Evolutionary conservation across 1,139 yeast species (phyloP).

Genomic region (Geotrichum siamense): DNA sequence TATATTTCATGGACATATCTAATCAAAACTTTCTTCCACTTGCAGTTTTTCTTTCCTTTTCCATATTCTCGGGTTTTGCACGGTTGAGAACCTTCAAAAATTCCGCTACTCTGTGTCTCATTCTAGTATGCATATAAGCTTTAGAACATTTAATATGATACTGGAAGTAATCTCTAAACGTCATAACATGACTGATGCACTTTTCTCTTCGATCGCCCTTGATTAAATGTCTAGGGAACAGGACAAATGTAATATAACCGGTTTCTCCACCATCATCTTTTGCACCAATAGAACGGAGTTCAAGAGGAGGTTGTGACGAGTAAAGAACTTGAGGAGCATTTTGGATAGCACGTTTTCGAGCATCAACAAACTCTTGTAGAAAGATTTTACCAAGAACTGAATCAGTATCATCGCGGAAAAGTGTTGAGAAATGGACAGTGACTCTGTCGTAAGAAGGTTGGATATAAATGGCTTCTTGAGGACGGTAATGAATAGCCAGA

Average conservation of each 20-base stretch:
- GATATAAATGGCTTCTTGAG: constrained; percentile 84
- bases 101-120: constrained; percentile 91
- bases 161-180: constrained; percentile 94
- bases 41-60: constrained; percentile 77
- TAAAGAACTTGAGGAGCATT: constrained; percentile 97
- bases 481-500: constrained; percentile 78
- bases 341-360: constrained; percentile 91
- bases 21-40: constrained; percentile 70
- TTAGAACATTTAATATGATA: constrained; percentile 97
- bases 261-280: constrained; percentile 31
- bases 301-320: constrained; percentile 92
- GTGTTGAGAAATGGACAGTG: constrained; percentile 89
- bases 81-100: constrained; percentile 92
- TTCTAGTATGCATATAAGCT: constrained; percentile 97
- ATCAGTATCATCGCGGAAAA: constrained; percentile 95
- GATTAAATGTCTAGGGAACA: constrained; percentile 60
- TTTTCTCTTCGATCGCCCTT: constrained; percentile 69
- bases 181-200: constrained; percentile 81
- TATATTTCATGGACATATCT: no score
- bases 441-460: constrained; percentile 94
- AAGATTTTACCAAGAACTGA: constrained; percentile 91
- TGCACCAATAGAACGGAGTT: constrained; percentile 46
- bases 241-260: constrained; percentile 44
- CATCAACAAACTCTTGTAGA: constrained; percentile 94
- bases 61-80: constrained; percentile 89